Evolutionary conservation across 139 green algal genomes (phyloP).

Genomic region (Auxenochlorella pyrenoidosa): DNA sequence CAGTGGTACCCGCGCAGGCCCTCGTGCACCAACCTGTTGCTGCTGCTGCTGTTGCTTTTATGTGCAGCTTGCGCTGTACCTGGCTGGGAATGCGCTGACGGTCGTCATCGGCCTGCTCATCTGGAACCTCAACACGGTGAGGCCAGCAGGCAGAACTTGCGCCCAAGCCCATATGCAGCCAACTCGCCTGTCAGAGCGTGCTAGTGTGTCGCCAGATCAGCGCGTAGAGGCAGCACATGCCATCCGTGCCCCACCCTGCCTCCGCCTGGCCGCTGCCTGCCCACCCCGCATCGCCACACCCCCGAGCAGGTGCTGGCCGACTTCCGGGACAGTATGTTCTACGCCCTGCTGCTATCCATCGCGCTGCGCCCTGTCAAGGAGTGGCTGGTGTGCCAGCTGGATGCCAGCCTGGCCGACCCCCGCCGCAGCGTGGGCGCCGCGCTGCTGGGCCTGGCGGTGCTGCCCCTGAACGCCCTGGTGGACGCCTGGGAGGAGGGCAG

Average conservation of each 20-base stretch:
- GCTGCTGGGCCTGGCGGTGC: constrained; percentile 27
- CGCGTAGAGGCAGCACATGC: neutral
- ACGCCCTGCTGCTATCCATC: constrained; percentile 63
- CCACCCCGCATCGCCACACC: too few species aligned
- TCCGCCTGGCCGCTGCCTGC: neutral
- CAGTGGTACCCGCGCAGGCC: too few species aligned
- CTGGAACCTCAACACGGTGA: constrained; percentile 57
- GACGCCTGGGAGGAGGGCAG: constrained; percentile 35
- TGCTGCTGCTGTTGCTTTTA: too few species aligned
- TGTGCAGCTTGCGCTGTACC: constrained; percentile 52
- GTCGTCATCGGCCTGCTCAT: constrained; percentile 50
- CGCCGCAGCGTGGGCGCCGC: constrained; percentile 19
- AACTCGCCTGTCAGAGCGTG: too few species aligned
- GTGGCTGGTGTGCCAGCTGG: constrained; percentile 48
- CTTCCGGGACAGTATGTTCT: constrained; percentile 65
- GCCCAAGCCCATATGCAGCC: too few species aligned
- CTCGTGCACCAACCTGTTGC: too few species aligned
- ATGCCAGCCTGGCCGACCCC: constrained; percentile 17
- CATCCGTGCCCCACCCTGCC: neutral
- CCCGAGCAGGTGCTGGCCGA: constrained; percentile 38
- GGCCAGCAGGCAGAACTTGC: neutral
- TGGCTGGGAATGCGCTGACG: constrained; percentile 56
- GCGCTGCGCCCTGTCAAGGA: constrained; percentile 64
- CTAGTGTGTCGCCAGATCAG: neutral
- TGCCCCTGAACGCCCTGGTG: constrained; percentile 36